Base-by-base conservation (phyloP, 2,329 filamentous ascomycete genomes). In the Cladorrhinum sp. region DNA sequence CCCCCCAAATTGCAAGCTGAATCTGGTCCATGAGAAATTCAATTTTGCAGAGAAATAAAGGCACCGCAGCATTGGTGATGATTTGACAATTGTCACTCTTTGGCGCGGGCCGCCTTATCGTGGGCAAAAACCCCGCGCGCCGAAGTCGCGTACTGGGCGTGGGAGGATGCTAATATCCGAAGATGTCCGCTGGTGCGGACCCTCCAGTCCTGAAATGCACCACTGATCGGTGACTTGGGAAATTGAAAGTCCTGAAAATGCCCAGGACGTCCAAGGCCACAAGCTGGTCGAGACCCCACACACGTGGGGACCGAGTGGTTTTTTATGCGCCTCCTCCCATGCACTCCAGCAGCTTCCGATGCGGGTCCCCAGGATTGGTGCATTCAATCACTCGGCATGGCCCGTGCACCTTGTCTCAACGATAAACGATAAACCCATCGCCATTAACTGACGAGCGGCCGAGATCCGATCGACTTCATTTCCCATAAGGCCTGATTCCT, bases 391-490 rank as follows among this genome's bases (percentile, higher is more conserved):
- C 49, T 51, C 26, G 49, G 49, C 49, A 24, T 51, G 49, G 49
- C 10, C 21, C 49, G 49, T 51, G 49, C 49, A 3, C 26, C 14
- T 57, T 16, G 36, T 46, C 23, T 9, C 18, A 46, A 39, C 54
- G 12, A 18, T 49, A 36, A 57, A 57, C 33, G 12, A 33, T 24
- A 57, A 28, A 21, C 14, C 23, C 54, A 57, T 39, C 54, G 42
- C 42, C 42, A 57, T 49, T 36, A 26, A 57, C 39, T 48, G 36
- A 46, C 24, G 20, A 28, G 49, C 16, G 24, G 20, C 54, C 54
- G 54, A 57, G 39, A 57, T 57, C 54, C 54, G 54, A 57, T 57
- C 54, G 28, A 6, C 54, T 21, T 57, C 26, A 48, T 57, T 57
- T 26, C 39, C 54, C 39, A 28, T 48, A 36, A 16, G 54, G 42